Percentiles rank a stretch among this genome's conserved stretches.
phyloP scores from a whole-genome alignment of 2,329 filamentous ascomycete genomes.

The Helminthosporium solani region DNA sequence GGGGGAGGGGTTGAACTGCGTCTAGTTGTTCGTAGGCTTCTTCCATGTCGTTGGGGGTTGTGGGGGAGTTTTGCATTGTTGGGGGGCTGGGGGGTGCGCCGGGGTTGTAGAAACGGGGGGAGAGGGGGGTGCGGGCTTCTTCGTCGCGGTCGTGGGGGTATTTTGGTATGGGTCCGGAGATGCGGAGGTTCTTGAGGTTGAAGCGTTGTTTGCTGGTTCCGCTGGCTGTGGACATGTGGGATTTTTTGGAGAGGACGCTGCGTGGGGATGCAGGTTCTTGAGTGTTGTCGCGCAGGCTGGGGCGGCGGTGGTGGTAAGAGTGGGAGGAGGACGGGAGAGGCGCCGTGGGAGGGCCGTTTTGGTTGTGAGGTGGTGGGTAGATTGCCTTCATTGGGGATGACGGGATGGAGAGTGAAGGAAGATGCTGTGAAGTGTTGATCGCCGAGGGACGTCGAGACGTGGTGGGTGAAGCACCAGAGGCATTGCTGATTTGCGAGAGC shows the following conservation, averaged over 20 bases:
- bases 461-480: slow-evolving; percentile 19
- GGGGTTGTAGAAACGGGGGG: slow-evolving; percentile 58
- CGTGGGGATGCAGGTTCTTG: slow-evolving; percentile 29
- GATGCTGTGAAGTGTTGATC: slow-evolving; percentile 31
- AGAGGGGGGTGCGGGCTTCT: slow-evolving; percentile 54
- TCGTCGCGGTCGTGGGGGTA: slow-evolving; percentile 47
- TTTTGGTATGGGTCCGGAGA: slow-evolving; percentile 56
- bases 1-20: slow-evolving; percentile 39
- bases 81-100: slow-evolving; percentile 58
- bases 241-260: slow-evolving; percentile 40
- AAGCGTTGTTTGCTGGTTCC: slow-evolving; percentile 39
- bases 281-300: slow-evolving; percentile 15
- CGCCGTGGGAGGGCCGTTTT: slow-evolving; percentile 26
- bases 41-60: slow-evolving; percentile 25
- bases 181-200: slow-evolving; percentile 57
- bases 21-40: slow-evolving; percentile 39
- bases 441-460: slow-evolving; percentile 21
- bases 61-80: slow-evolving; percentile 37
- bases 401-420: slow-evolving; percentile 34
- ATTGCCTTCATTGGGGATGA: slow-evolving; percentile 49
- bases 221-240: slow-evolving; percentile 41
- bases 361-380: slow-evolving; percentile 45
- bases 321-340: slow-evolving; percentile 16
- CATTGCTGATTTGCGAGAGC: slow-evolving; percentile 28
- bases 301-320: slow-evolving; percentile 8